phyloP scores from a whole-genome alignment of 306 rosid species.

The Canavalia gladiata region DNA sequence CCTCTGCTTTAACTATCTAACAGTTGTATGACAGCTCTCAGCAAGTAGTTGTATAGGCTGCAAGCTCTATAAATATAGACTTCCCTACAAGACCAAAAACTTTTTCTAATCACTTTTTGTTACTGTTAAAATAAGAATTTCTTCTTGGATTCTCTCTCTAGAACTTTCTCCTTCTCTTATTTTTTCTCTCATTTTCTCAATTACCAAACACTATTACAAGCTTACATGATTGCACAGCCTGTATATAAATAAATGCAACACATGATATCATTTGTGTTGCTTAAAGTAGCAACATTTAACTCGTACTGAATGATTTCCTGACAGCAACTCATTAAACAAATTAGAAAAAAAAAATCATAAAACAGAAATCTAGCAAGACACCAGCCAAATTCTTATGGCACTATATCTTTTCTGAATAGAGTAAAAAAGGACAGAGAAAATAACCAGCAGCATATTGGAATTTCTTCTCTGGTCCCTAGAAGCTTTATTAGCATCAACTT shows the following conservation, averaged over 20 bases:
- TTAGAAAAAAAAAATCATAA: conserved; percentile 20
- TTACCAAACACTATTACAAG: background rate
- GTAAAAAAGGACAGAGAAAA: conserved; percentile 38
- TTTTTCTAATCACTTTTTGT: background rate
- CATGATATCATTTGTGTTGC: background rate
- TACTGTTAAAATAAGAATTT: background rate
- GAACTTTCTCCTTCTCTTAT: background rate
- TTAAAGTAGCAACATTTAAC: conserved; percentile 21
- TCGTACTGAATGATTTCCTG: conserved; percentile 15
- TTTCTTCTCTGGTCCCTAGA: conserved; percentile 52
- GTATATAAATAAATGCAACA: background rate
- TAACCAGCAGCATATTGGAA: conserved; percentile 50
- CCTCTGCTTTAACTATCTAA: background rate
- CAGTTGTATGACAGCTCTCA: background rate
- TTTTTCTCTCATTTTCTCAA: background rate
- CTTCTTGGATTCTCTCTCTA: background rate
- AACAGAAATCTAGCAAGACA: conserved; percentile 17
- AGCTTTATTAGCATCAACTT: conserved; percentile 50
- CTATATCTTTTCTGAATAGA: background rate
- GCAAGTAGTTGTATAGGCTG: background rate
- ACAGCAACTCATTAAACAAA: background rate
- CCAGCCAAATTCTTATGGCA: conserved; percentile 31
- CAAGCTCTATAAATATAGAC: background rate
- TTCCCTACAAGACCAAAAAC: background rate
- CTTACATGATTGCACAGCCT: background rate